Base-by-base conservation (phyloP, 2,329 filamentous ascomycete species). In the Pseudocercospora eumusae region DNA sequence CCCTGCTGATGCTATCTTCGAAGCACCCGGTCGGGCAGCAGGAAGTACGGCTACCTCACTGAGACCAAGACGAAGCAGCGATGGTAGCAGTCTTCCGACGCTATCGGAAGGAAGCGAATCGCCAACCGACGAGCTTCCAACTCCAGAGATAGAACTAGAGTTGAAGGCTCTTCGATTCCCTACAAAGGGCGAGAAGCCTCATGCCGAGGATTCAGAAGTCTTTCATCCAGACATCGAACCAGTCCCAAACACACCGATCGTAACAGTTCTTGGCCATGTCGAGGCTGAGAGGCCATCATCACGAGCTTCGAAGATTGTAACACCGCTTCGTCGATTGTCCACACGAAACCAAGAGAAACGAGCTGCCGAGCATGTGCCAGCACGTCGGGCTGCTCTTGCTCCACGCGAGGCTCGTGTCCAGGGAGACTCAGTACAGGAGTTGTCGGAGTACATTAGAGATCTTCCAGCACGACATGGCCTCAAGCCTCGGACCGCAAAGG, bases 1-100 rank as follows among this genome's bases (percentile, higher is more conserved):
- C 21, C 66, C 71, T 18, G 70, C 68, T 13, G 67, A 73, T 11
- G 57, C 62, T 36, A 64, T 74, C 18, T 72, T 73, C 52, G 68
- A 70, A 40, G 60, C 64, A 15, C 64, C 64, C 21, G 47, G 40
- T 27, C 61, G 61, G 53, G n/a, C 55, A 20, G n/a, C 25, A 27
- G n/a, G 5, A 18, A 60, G 40, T 42, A 42, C 57, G 23, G 28
- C 33, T n/a, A 57, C 59, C 9, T 63, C 61, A 13, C 47, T 60
- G 25, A 53, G 60, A 10, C 52, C 52, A 21, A 53, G 64, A 33
- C 57, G 49, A 25, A 61, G 55, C 11, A 47, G 58, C 10, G 64
- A 62, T 28, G 62, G 58, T 20, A 57, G 57, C 1, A 56, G 42
- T 9, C 9, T 66, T 9, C 61, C 64, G 31, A 40, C 61, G 13